Evolutionary conservation across 352 stramenopile genomes (phyloP).

Genomic region (Globisporangium nodosum): DNA sequence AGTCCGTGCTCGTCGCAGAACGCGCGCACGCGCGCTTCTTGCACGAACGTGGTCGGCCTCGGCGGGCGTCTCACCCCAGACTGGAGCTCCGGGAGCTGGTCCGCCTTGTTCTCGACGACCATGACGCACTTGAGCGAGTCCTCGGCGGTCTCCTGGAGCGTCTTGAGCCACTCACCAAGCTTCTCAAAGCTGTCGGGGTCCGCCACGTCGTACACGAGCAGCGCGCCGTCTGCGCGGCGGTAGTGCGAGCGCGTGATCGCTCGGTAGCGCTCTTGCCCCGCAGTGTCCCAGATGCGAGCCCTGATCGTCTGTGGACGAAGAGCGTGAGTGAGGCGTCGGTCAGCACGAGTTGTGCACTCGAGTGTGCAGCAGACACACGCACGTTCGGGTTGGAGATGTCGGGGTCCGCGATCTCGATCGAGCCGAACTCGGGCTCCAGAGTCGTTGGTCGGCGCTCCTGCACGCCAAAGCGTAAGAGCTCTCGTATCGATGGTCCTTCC

Average conservation of each 20-base stretch:
- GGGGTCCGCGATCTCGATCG: conserved; percentile 51
- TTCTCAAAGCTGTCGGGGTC: conserved; percentile 83
- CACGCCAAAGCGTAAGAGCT: not conserved
- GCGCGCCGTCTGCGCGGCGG: conserved; percentile 75
- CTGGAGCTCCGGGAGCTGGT: conserved; percentile 40
- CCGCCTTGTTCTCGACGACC: conserved; percentile 91
- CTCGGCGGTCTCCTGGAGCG: conserved; percentile 78
- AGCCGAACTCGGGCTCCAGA: conserved; percentile 72
- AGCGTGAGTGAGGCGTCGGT: not conserved
- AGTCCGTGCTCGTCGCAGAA: conserved; percentile 59
- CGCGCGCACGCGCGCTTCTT: conserved; percentile 28
- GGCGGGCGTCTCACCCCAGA: not conserved
- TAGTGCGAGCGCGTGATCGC: conserved; percentile 86
- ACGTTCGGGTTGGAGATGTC: conserved; percentile 41
- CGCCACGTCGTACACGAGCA: conserved; percentile 91
- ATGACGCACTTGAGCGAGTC: conserved; percentile 82
- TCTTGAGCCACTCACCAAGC: conserved; percentile 85
- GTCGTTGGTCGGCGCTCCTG: conserved; percentile 59
- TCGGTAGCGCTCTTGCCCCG: conserved; percentile 86
- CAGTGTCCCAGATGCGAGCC: conserved; percentile 88
- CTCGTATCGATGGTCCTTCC: no score
- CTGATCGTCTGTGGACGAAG: conserved; percentile 35
- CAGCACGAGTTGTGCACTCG: not conserved
- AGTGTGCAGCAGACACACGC: not conserved
- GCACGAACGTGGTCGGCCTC: conserved; percentile 34